A percentile compares a stretch with the other conserved stretches of the same genome.
These are phyloP conservation scores for Neoascochyta sp. DNA, from an alignment of 2,329 filamentous ascomycete genomes.

Conservation along the genomic window DNA sequence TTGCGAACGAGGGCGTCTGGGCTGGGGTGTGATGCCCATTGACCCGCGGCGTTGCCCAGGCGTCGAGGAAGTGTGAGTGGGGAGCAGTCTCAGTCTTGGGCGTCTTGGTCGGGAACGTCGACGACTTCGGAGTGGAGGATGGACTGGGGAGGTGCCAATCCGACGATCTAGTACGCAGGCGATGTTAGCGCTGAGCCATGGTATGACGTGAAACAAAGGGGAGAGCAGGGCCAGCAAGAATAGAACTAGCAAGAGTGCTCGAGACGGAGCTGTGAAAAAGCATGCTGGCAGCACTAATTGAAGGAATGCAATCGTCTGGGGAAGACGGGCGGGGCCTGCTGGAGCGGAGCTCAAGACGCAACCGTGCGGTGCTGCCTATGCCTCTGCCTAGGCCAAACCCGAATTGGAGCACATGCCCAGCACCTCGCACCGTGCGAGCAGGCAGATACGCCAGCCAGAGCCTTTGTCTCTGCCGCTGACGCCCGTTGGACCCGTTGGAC, in stretches of 20 bases:
- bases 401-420: conserved; percentile 15
- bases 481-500: too few relatives aligned
- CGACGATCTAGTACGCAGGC: conserved; percentile 38
- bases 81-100: conserved; percentile 41
- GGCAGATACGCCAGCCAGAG: too few relatives aligned
- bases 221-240: too few relatives aligned
- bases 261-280: too few relatives aligned
- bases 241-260: too few relatives aligned
- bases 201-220: conserved; percentile 14
- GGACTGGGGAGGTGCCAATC: conserved; percentile 52
- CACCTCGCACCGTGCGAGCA: conserved; percentile 13
- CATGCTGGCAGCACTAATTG: conserved; percentile 7
- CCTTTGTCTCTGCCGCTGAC: too few relatives aligned
- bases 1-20: conserved; percentile 41
- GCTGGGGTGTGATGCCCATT: conserved; percentile 41
- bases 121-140: conserved; percentile 47
- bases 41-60: conserved; percentile 46
- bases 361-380: conserved; percentile 39
- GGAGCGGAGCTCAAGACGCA: conserved; percentile 22
- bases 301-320: conserved; percentile 18
- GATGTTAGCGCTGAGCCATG: conserved; percentile 35
- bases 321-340: conserved; percentile 17
- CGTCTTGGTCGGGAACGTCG: conserved; percentile 38
- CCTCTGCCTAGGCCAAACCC: conserved; percentile 28
- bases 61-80: conserved; percentile 49